Percentiles rank a stretch among this genome's conserved stretches.
phyloP scores from a whole-genome alignment of 2,329 filamentous ascomycete genomes.

The Microsporum ferrugineum region DNA sequence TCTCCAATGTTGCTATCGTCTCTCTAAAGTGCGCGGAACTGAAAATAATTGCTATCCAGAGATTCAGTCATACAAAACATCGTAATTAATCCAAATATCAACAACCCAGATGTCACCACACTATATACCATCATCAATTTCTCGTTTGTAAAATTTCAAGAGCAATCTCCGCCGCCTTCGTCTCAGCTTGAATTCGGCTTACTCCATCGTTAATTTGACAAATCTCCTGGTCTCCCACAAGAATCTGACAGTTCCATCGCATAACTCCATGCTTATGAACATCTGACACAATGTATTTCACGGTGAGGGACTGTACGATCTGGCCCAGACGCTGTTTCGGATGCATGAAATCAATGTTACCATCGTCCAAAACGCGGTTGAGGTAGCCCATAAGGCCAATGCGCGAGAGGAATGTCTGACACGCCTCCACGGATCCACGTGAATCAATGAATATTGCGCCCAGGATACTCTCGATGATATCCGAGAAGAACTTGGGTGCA shows the following conservation, averaged over 20 bases:
- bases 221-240: conserved; percentile 39
- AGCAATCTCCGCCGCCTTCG: conserved; percentile 45
- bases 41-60: no score
- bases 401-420: conserved; percentile 48
- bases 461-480: conserved; percentile 68
- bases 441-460: conserved; percentile 79
- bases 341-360: conserved; percentile 45
- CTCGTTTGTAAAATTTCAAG: conserved; percentile 23
- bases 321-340: conserved; percentile 59
- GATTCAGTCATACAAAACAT: no score
- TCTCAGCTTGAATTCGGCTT: conserved; percentile 43
- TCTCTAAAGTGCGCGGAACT: neutral
- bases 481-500: conserved; percentile 67
- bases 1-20: neutral
- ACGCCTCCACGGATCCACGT: conserved; percentile 47
- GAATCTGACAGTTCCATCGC: conserved; percentile 35
- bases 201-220: conserved; percentile 38
- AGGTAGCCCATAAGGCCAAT: conserved; percentile 57
- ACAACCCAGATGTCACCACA: neutral
- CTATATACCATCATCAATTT: neutral
- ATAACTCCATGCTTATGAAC: conserved; percentile 4
- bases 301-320: conserved; percentile 41
- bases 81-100: neutral
- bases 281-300: conserved; percentile 40
- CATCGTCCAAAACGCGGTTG: conserved; percentile 46